Evolutionary conservation across 2,329 filamentous ascomycete species (phyloP).

Genomic region (Ceratocystis smalleyi): DNA sequence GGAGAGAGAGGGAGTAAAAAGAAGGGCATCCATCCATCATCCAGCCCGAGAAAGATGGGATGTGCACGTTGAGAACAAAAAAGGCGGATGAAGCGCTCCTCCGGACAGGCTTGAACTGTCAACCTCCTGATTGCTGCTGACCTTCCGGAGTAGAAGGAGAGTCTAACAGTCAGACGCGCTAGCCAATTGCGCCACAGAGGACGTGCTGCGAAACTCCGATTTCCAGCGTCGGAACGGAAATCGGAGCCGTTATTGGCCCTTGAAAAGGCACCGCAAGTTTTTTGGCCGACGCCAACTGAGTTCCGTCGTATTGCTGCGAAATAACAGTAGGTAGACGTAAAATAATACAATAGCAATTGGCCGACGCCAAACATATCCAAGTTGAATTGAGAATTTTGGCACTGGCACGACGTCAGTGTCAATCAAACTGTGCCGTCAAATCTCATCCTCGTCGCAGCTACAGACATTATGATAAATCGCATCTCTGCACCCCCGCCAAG

Average conservation of each 20-base stretch:
- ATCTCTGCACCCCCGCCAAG: no score
- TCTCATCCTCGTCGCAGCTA: no score
- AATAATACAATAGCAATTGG: no score
- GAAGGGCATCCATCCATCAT: neutral
- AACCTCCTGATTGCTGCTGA: slow-evolving; percentile 17
- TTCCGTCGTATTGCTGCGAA: no score
- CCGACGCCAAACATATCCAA: no score
- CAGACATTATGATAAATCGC: no score
- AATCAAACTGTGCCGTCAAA: no score
- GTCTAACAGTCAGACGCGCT: slow-evolving; percentile 44
- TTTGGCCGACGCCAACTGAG: no score
- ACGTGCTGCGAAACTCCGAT: neutral
- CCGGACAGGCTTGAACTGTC: slow-evolving; percentile 18
- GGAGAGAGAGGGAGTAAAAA: neutral
- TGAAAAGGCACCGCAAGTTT: neutral
- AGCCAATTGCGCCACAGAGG: slow-evolving; percentile 36
- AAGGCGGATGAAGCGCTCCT: slow-evolving; percentile 4
- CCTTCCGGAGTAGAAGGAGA: neutral
- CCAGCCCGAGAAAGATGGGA: neutral
- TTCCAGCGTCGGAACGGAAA: neutral
- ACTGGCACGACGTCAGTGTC: no score
- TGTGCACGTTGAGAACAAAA: neutral
- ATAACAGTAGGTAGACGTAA: no score
- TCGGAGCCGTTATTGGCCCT: neutral
- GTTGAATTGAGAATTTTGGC: no score